These are phyloP conservation scores for Blastobotrys petasosporus DNA, from an alignment of 1,139 yeast genomes.

Conservation along the genomic window DNA sequence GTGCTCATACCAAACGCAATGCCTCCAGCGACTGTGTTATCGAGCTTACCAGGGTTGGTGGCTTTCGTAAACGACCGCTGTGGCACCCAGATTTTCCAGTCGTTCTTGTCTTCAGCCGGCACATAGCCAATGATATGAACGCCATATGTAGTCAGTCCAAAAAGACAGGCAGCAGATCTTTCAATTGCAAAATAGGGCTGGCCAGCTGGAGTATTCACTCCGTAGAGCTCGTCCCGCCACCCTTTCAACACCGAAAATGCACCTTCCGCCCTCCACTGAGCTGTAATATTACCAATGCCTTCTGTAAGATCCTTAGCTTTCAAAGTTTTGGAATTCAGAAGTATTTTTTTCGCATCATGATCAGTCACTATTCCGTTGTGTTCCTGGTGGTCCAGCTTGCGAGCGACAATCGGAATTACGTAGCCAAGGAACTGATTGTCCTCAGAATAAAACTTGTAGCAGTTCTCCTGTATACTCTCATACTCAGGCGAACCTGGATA, in stretches of 20 bases:
- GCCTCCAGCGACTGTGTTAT: constrained; percentile 95
- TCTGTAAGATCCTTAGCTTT: constrained; percentile 43
- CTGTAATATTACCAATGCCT: constrained; percentile 43
- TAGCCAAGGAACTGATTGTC: constrained; percentile 51
- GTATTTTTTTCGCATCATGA: constrained; percentile 24
- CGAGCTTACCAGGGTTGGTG: constrained; percentile 86
- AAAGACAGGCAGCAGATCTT: constrained; percentile 69
- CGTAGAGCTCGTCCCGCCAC: constrained; percentile 84
- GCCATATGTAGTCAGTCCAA: constrained; percentile 89
- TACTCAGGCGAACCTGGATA: constrained; percentile 18
- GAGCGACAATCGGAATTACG: constrained; percentile 44
- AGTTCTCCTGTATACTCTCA: constrained; percentile 20
- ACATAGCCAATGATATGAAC: constrained; percentile 79
- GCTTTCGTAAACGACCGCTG: constrained; percentile 68
- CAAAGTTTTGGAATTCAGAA: constrained; percentile 38
- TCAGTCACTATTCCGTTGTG: too few species aligned
- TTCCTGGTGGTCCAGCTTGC: constrained; percentile 28
- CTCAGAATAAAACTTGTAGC: constrained; percentile 45
- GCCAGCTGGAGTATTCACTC: constrained; percentile 53
- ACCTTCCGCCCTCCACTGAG: constrained; percentile 37
- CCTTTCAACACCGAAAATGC: constrained; percentile 51
- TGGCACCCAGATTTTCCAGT: constrained; percentile 74
- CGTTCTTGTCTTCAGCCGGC: constrained; percentile 34
- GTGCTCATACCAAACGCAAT: constrained; percentile 75
- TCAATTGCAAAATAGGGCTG: constrained; percentile 65